These are phyloP conservation scores for Boletus sp. DNA, from an alignment of 768 basidiomycete genomes.

Conservation along the genomic window DNA sequence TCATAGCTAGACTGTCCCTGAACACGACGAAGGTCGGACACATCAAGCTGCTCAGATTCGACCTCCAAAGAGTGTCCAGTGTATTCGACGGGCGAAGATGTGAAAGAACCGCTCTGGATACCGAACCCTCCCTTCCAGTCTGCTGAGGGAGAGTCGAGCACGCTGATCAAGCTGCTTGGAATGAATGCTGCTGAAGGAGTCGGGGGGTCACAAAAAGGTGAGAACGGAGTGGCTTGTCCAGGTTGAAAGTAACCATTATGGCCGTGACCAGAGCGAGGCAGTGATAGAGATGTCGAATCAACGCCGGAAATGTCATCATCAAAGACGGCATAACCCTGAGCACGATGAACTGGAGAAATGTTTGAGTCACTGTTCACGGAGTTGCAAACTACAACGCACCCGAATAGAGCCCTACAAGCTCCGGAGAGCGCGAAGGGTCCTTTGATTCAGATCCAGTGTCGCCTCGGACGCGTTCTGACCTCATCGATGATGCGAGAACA, in stretches of 20 bases:
- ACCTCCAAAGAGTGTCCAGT: constrained; percentile 27
- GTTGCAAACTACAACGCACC: constrained; percentile 28
- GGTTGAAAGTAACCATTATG: constrained; percentile 17
- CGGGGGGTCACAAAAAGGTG: constrained; percentile 50
- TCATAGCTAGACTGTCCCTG: constrained; percentile 16
- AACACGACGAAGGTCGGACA: constrained; percentile 43
- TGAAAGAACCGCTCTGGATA: constrained; percentile 25
- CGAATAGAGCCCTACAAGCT: constrained; percentile 32
- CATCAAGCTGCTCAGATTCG: constrained; percentile 43
- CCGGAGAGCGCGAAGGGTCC: constrained; percentile 23
- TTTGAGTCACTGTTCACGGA: constrained; percentile 10
- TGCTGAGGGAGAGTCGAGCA: constrained; percentile 52
- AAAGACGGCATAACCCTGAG: constrained; percentile 42
- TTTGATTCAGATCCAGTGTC: constrained; percentile 13
- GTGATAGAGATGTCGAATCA: constrained; percentile 16
- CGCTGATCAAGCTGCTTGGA: constrained; percentile 48
- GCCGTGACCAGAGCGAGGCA: constrained; percentile 7
- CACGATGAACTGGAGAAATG: constrained; percentile 20
- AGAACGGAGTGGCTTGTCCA: constrained; percentile 38
- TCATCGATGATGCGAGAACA: constrained; percentile 13
- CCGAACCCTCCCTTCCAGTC: constrained; percentile 44
- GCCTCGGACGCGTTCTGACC: constrained; percentile 7
- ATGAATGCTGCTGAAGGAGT: constrained; percentile 49
- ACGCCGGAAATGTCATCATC: constrained; percentile 39
- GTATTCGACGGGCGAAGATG: constrained; percentile 43